Base-by-base conservation (phyloP, 257 asterid genomes). In the Penstemon eatonii region DNA sequence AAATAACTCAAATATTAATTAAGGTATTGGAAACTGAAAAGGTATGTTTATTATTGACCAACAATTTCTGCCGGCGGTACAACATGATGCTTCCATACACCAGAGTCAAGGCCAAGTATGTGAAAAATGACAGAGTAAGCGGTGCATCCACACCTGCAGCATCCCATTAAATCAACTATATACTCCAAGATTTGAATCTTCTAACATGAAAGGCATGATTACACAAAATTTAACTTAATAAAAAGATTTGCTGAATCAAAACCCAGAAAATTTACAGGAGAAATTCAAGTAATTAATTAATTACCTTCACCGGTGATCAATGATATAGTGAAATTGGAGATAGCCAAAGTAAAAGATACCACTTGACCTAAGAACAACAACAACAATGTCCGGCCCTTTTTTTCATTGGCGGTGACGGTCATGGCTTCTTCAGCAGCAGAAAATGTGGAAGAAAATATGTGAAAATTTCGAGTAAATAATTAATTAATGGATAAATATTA, bases 131-230 rank as follows among this genome's bases (percentile, higher is more conserved):
- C 18, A 84, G 57, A 7, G 93, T 69, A 60, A 90, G 86, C 2
- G 96, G 95, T n/a, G 94, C 78, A 58, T 90, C 84, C 55, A 83
- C 88, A 50, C 92, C 92, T 86, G 38, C 58, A 72, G 36, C 47
- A 41, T 7, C 42, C 44, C 67, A 63, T 19, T 10, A 4, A 6
- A 64, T 46, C 41, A 9, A 56, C 6, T 13, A 54, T 4, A 15
- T 54, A 7, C 7, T 46, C 12, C 0, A 6, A 7, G 9, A 6
- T 46, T 12, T 9, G 3, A 4, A 7, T 3, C 11, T 46, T 46
- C 8, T 7, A 46, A 4, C 3, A 3, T 9, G 12, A 46, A 46
- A 46, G n/a, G 5, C 19, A 49, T 3, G 6, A 49, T 49, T 49
- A 49, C 11, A 15, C 13, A 49, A 49, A 3, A 54, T 2, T 2